phyloP scores from a whole-genome alignment of 2,329 filamentous ascomycete genomes.

The Fusarium sp. region DNA sequence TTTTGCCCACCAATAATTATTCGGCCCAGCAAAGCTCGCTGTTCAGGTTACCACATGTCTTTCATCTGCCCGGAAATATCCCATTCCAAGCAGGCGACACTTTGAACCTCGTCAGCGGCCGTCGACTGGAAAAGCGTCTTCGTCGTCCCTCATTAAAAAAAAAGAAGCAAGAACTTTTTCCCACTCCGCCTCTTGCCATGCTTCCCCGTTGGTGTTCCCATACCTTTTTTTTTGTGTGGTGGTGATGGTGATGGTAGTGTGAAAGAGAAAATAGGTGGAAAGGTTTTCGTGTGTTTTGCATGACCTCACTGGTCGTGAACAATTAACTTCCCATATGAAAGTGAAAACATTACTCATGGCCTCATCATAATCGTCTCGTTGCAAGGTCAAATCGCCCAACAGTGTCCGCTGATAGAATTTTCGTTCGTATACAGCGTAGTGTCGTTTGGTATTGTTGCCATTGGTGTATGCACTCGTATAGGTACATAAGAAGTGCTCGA shows the following conservation, averaged over 20 bases:
- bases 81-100: slow-evolving; percentile 44
- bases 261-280: slow-evolving; percentile 30
- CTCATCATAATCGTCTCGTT: slow-evolving; percentile 48
- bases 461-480: slow-evolving; percentile 47
- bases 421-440: slow-evolving; percentile 42
- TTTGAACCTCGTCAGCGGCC: slow-evolving; percentile 35
- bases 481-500: slow-evolving; percentile 55
- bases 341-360: slow-evolving; percentile 47
- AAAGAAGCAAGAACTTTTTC: slow-evolving; percentile 45
- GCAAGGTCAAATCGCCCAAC: slow-evolving; percentile 43
- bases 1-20: slow-evolving; percentile 35
- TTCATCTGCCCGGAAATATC: slow-evolving; percentile 42
- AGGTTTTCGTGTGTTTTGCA: slow-evolving; percentile 29
- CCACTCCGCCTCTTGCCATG: slow-evolving; percentile 23
- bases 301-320: slow-evolving; percentile 36
- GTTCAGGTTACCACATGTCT: slow-evolving; percentile 26
- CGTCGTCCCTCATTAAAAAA: slow-evolving; percentile 31
- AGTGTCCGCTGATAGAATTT: slow-evolving; percentile 41
- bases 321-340: slow-evolving; percentile 35
- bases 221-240: slow-evolving; percentile 31
- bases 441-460: slow-evolving; percentile 42
- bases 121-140: slow-evolving; percentile 39
- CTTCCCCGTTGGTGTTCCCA: slow-evolving; percentile 24
- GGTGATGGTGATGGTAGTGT: slow-evolving; percentile 23
- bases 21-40: slow-evolving; percentile 42